These are phyloP conservation scores for Naganishia sp. DNA, from an alignment of 1,284 basidiomycete species.

Conservation along the genomic window DNA sequence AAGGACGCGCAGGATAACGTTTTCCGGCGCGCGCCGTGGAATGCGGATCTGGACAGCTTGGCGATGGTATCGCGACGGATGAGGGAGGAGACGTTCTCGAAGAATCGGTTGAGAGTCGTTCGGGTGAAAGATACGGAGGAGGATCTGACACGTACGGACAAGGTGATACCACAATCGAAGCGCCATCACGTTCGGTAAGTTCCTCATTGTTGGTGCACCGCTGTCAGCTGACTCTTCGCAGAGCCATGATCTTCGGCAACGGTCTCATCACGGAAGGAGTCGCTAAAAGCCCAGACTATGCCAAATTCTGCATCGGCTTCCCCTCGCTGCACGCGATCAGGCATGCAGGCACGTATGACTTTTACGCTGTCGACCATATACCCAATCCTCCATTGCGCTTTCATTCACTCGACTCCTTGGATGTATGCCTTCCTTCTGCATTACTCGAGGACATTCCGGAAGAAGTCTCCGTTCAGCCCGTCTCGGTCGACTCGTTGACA, in stretches of 20 bases:
- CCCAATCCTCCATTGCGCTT: constrained; percentile 15
- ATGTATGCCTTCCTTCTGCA: constrained; percentile 16
- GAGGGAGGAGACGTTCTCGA: constrained; percentile 17
- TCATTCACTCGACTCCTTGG: constrained; percentile 11
- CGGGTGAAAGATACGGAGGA: constrained; percentile 17
- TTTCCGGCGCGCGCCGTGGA: constrained; percentile 12
- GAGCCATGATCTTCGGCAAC: constrained; percentile 22
- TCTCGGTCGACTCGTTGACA: constrained; percentile 15
- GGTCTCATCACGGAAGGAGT: constrained; percentile 14
- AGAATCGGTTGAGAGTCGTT: constrained; percentile 7
- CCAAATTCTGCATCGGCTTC: constrained; percentile 1
- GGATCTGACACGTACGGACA: neutral
- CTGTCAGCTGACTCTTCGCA: neutral
- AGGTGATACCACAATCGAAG: constrained; percentile 4
- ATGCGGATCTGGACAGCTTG: constrained; percentile 12
- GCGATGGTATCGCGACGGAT: constrained; percentile 9
- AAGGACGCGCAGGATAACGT: constrained; percentile 24
- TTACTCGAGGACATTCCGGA: constrained; percentile 3
- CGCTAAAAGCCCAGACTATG: constrained; percentile 14
- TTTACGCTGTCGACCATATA: constrained; percentile 10
- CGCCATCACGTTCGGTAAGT: constrained; percentile 17
- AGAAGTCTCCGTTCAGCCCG: neutral
- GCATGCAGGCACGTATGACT: constrained; percentile 12
- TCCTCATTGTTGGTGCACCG: no score
- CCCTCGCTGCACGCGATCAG: constrained; percentile 11